These are phyloP conservation scores for Phaeosphaeria sp. DNA, from an alignment of 2,329 filamentous ascomycete species.

Conservation along the genomic window DNA sequence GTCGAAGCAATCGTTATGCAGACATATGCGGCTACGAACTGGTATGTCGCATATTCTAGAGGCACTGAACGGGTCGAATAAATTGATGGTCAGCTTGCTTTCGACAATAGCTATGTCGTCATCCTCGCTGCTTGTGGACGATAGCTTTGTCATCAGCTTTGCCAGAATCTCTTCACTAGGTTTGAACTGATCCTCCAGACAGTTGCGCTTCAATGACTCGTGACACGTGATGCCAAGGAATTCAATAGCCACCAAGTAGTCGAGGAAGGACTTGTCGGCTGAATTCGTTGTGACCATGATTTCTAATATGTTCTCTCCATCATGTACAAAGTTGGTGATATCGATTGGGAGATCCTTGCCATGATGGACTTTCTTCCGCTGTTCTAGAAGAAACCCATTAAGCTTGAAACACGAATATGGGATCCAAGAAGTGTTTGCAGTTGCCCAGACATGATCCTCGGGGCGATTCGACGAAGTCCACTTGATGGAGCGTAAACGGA, in stretches of 20 bases:
- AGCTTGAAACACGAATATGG: constrained; percentile 71
- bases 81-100: constrained; percentile 49
- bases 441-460: constrained; percentile 65
- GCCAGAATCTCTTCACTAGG: constrained; percentile 59
- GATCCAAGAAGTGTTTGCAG: constrained; percentile 71
- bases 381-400: constrained; percentile 62
- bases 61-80: constrained; percentile 56
- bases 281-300: constrained; percentile 48
- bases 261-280: constrained; percentile 44
- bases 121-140: constrained; percentile 56
- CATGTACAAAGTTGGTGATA: constrained; percentile 65
- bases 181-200: constrained; percentile 37
- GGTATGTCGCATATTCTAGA: constrained; percentile 69
- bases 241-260: constrained; percentile 75
- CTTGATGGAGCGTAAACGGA: constrained; percentile 73
- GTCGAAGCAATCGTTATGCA: constrained; percentile 89
- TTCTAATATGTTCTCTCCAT: constrained; percentile 68
- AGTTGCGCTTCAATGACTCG: constrained; percentile 42
- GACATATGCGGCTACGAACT: constrained; percentile 72
- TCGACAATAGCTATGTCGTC: constrained; percentile 54
- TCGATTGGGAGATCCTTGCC: constrained; percentile 79
- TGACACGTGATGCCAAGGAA: constrained; percentile 63
- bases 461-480: constrained; percentile 41
- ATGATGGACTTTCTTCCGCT: constrained; percentile 74
- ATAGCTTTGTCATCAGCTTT: constrained; percentile 63